Base-by-base conservation (phyloP, 352 stramenopile genomes). In the Thraustochytrium striatum region DNA sequence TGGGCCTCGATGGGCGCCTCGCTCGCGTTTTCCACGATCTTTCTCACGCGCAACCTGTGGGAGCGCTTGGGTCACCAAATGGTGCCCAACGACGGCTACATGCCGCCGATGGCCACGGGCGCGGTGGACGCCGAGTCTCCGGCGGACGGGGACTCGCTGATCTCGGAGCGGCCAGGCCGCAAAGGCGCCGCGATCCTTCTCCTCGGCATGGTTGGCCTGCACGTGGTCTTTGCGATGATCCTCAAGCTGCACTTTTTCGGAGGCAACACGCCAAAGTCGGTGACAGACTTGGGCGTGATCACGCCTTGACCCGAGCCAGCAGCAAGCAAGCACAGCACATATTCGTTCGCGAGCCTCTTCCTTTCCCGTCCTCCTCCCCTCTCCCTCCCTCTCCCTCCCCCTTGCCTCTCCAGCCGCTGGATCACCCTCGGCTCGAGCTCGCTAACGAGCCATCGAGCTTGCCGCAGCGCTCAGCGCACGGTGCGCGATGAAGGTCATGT, bases 221-320 rank as follows among this genome's bases (percentile, higher is more conserved):
- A 75, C 65, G 35, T 75, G 16, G 65, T 75, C 52, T 75, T 75
- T 68, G 65, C 65, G 19, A 41, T 75, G 2, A 43, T 75, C 11
- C 65, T 75, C n/a, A 75, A 75, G 65, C 35, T 75, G n/a, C 58
- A 75, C n/a, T 75, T 75, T 7, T 75, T 75, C 30, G 65, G 65
- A n/a, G n/a, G n/a, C n/a, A n/a, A n/a, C n/a, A n/a, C n/a, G n/a
- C n/a, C n/a, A n/a, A n/a, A n/a, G n/a, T n/a, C n/a, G n/a, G n/a
- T n/a, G n/a, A n/a, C n/a, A n/a, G n/a, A n/a, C n/a, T n/a, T n/a
- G n/a, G n/a, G n/a, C n/a, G n/a, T n/a, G n/a, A n/a, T n/a, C n/a
- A n/a, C n/a, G n/a, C n/a, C n/a, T n/a, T n/a, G n/a, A n/a, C n/a
- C n/a, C n/a, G n/a, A n/a, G n/a, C n/a, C n/a, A n/a, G n/a, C n/a